Percentiles rank a stretch among this genome's conserved stretches.
These are phyloP conservation scores for Nicotiana noctiflora DNA, from an alignment of 257 asterid genomes.

Conservation along the genomic window DNA sequence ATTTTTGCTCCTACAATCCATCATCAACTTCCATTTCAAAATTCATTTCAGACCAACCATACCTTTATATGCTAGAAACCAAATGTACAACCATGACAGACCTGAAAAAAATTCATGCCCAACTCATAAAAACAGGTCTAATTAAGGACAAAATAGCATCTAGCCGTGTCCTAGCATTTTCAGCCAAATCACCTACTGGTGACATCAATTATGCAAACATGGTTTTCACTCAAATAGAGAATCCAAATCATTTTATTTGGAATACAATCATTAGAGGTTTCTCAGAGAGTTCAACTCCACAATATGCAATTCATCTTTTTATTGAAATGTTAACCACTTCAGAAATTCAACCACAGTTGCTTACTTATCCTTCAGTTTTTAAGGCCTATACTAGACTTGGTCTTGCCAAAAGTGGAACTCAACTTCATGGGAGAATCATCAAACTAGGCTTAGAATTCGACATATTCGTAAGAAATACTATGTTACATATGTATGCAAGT, in stretches of 20 bases:
- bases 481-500: slow-evolving; percentile 55
- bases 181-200: slow-evolving; percentile 31
- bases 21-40: slow-evolving; percentile 66
- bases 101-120: slow-evolving; percentile 56
- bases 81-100: slow-evolving; percentile 43
- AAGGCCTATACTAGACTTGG: slow-evolving; percentile 66
- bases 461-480: slow-evolving; percentile 46
- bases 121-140: slow-evolving; percentile 64
- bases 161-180: slow-evolving; percentile 53
- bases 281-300: slow-evolving; percentile 50
- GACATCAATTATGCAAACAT: slow-evolving; percentile 47
- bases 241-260: slow-evolving; percentile 57
- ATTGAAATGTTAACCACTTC: slow-evolving; percentile 46
- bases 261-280: slow-evolving; percentile 66
- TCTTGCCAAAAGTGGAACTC: slow-evolving; percentile 48
- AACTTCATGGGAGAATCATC: slow-evolving; percentile 61
- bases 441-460: slow-evolving; percentile 54
- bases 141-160: slow-evolving; percentile 43
- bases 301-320: slow-evolving; percentile 39
- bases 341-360: slow-evolving; percentile 29
- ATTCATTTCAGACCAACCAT: slow-evolving; percentile 63
- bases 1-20: slow-evolving; percentile 60
- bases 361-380: slow-evolving; percentile 67
- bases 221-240: slow-evolving; percentile 32
- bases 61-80: slow-evolving; percentile 56